Base-by-base conservation (phyloP, 108 stramenopile genomes). In the Conticribra guillardii region DNA sequence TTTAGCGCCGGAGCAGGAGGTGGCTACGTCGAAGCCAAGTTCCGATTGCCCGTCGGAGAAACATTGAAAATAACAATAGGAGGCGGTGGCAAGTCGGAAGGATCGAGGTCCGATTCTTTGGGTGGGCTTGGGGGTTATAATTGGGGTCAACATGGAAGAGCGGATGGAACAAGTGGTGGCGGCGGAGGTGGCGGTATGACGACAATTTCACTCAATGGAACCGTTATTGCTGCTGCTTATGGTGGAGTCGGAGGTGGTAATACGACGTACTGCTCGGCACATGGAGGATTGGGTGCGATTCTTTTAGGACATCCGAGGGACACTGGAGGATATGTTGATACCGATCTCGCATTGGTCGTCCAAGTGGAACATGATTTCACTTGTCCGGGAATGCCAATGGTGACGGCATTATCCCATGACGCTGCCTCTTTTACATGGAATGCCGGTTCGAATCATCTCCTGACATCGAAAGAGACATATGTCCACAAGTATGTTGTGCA, bases 101-200 rank as follows among this genome's bases (percentile, higher is more conserved):
- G 19, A 4, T 33, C 60, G 8, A 4, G 1, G 7, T 5, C 33
- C 16, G 2, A 34, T 24, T 55, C 71, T 3, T 54, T 72, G 26
- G 71, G 71, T 0, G 71, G 71, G 1, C 1, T 33, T 18, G 71
- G 71, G 2, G 71, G 71, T 0, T 27, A 27, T 16, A 53, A 53
- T 16, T 52, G 71, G 4, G 71, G 71, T 19, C 29, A 54, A 31
- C 18, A 23, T 3, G 71, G 71, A 0, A 47, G 56, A 26, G 18
- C 15, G 0, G 53, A 72, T 23, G 14, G 4, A 34, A 21, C 22
- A 17, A 63, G 60, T n/a, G 61, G 71, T 0, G 71, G 71, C 4
- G 71, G 71, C 22, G 71, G 71, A n/a, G 71, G 71, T 11, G 71
- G 71, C 15, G 71, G 71, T 4, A 26, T 26, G 30, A 37, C 48